Conservation (phyloP, 2,329 filamentous ascomycete species). For the Cytospora schulzeri region DNA sequence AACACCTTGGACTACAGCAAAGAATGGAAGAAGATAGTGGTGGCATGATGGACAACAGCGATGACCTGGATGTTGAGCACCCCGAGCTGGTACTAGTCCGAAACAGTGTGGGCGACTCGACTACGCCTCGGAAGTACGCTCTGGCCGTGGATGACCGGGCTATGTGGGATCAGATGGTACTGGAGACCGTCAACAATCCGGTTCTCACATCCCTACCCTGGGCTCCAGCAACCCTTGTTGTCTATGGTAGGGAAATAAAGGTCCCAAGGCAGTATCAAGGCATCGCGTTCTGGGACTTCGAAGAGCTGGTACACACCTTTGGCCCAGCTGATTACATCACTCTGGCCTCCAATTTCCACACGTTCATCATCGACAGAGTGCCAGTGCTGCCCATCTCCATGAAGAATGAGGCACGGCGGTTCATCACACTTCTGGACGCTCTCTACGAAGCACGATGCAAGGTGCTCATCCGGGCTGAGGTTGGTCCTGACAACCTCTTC, state of each 20-base stretch:
- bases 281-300: slow-evolving; percentile 67
- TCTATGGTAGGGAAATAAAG: slow-evolving; percentile 65
- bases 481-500: slow-evolving; percentile 73
- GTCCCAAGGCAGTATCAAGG: slow-evolving; percentile 62
- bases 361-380: slow-evolving; percentile 71
- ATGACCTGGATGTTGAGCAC: slow-evolving; percentile 5
- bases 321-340: slow-evolving; percentile 84
- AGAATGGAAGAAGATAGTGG: background rate
- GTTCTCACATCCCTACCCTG: slow-evolving; percentile 38
- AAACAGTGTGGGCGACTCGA: slow-evolving; percentile 20
- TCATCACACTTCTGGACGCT: slow-evolving; percentile 80
- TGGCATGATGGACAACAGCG: background rate
- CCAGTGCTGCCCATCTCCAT: slow-evolving; percentile 67
- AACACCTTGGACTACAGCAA: slow-evolving; percentile 11
- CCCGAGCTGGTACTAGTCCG: slow-evolving; percentile 14
- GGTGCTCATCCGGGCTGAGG: slow-evolving; percentile 67
- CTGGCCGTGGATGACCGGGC: slow-evolving; percentile 31
- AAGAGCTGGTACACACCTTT: slow-evolving; percentile 66
- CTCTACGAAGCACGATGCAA: slow-evolving; percentile 82
- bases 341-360: slow-evolving; percentile 78
- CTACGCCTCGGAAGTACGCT: slow-evolving; percentile 36
- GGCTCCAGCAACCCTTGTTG: slow-evolving; percentile 47
- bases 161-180: slow-evolving; percentile 34
- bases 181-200: slow-evolving; percentile 23
- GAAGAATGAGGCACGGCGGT: slow-evolving; percentile 79